These are phyloP conservation scores for Neurospora sp. DNA, from an alignment of 495 filamentous ascomycete genomes.

Conservation along the genomic window DNA sequence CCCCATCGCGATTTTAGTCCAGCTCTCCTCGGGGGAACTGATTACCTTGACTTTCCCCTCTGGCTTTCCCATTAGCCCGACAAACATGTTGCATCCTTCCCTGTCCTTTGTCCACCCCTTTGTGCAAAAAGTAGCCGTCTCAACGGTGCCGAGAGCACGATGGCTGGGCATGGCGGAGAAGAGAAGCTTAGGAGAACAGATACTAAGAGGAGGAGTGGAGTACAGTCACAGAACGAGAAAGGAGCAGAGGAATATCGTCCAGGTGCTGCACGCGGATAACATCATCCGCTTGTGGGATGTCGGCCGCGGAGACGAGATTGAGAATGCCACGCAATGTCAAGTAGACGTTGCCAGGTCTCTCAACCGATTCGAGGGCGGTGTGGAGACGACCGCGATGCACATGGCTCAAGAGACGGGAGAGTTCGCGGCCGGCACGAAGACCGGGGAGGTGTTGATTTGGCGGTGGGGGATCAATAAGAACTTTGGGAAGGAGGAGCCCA, in stretches of 20 bases:
- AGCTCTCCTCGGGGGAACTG: constrained; percentile 79
- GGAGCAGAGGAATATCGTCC: constrained; percentile 70
- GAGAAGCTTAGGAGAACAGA: constrained; percentile 56
- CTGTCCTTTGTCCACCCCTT: constrained; percentile 83
- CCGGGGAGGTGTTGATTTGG: constrained; percentile 79
- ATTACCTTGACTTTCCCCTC: constrained; percentile 83
- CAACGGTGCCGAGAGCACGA: constrained; percentile 59
- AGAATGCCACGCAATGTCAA: constrained; percentile 73
- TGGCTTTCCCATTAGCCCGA: constrained; percentile 80
- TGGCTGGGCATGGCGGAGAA: constrained; percentile 87
- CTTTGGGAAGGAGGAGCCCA: constrained; percentile 40
- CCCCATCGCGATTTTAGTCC: constrained; percentile 69
- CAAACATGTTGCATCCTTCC: constrained; percentile 79
- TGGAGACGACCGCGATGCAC: constrained; percentile 65
- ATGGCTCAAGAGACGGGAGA: constrained; percentile 72
- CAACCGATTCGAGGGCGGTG: constrained; percentile 55
- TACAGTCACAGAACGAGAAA: constrained; percentile 56
- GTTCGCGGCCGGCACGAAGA: constrained; percentile 67
- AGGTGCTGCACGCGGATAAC: constrained; percentile 79
- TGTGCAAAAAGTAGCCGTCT: constrained; percentile 55
- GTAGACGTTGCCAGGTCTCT: constrained; percentile 80
- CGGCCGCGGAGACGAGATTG: constrained; percentile 84
- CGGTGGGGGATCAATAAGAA: constrained; percentile 73
- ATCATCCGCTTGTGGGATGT: constrained; percentile 83
- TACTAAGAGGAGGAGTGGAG: constrained; percentile 69